Evolutionary conservation across 257 asterid species (phyloP).

Genomic region (Eustoma russellianum): DNA sequence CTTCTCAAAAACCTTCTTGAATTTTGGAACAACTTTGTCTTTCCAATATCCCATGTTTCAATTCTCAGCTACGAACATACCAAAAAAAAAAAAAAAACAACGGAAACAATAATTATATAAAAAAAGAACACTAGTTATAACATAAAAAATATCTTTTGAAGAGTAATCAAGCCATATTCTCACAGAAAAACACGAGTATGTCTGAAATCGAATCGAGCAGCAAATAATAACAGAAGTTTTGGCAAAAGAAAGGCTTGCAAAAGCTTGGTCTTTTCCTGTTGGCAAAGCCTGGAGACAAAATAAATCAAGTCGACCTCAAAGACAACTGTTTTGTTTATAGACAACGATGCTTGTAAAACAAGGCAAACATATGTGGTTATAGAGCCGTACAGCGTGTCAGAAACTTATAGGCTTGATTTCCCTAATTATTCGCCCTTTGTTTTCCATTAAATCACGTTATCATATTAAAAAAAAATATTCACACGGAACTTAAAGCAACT

Average conservation of each 20-base stretch:
- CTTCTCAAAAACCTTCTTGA: constrained; percentile 79
- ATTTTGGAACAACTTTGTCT: constrained; percentile 69
- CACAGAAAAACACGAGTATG: neutral
- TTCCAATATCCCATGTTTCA: constrained; percentile 60
- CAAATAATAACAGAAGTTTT: neutral
- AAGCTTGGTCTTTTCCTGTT: constrained; percentile 3
- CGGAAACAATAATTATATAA: neutral
- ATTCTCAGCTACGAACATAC: neutral
- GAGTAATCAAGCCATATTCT: too few species aligned
- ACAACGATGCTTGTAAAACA: constrained; percentile 13
- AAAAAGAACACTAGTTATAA: neutral
- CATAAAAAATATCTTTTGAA: too few species aligned
- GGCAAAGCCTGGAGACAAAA: neutral
- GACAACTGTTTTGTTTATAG: constrained; percentile 1
- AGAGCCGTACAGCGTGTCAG: constrained; percentile 17
- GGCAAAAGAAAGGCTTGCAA: constrained; percentile 3
- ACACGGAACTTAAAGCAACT: too few species aligned
- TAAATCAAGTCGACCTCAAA: constrained; percentile 8
- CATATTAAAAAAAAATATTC: too few species aligned
- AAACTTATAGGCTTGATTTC: constrained; percentile 7
- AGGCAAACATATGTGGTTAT: constrained; percentile 11
- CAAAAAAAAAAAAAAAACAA: neutral
- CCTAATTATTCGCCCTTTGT: neutral
- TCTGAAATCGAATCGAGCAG: neutral
- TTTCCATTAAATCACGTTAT: constrained; percentile 2